Evolutionary conservation across 2,329 filamentous ascomycete species (phyloP), one percentile per base, ranked within the genome.

Genomic region (Botryosphaeria dothidea): DNA sequence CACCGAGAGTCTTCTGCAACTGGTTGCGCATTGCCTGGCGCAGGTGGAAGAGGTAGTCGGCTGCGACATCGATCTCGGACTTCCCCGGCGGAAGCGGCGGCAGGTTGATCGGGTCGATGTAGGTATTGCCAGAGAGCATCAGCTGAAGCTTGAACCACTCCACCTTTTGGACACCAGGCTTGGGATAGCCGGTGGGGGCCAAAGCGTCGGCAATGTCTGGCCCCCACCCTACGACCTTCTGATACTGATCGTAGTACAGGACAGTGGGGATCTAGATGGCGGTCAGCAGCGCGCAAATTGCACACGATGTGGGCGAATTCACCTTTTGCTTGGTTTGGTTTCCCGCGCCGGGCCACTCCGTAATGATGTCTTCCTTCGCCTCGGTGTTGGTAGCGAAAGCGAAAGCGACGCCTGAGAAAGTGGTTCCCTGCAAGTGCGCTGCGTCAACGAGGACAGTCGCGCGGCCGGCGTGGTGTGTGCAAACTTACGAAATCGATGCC

Each of bases 101-200:
- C 70, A 99, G 88, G 85, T 98, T 98, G 83, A 98, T 98, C 68
- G 95, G 95, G 79, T 98, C 95, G 76, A 98, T 98, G 79, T 98
- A 98, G 49, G 95, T 98, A 84, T 98, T 98, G 68, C 95, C 95
- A 66, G 93, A 97, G 68, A 97, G 86, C 95, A 98, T 98, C 65
- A 99, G 88, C 82, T 99, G 95, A 71, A 99, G 86, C 84, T 98
- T 98, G 86, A 99, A 98, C 95, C 95, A 99, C 82, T 98, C 95
- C 25, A 98, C 94, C 83, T 98, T 98, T 80, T 98, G 95, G 71
- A 99, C 94, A 69, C 94, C 94, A 36, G 92, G 92, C 83, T 98
- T 98, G 71, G 95, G 95, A 79, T 98, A 98, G 68, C 95, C 95
- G 45, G 95, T 98, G 31, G 95, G 95, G 62, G 95, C 94, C 69